These are phyloP conservation scores for Acarospora socialis DNA, from an alignment of 2,329 filamentous ascomycete species.

Conservation along the genomic window DNA sequence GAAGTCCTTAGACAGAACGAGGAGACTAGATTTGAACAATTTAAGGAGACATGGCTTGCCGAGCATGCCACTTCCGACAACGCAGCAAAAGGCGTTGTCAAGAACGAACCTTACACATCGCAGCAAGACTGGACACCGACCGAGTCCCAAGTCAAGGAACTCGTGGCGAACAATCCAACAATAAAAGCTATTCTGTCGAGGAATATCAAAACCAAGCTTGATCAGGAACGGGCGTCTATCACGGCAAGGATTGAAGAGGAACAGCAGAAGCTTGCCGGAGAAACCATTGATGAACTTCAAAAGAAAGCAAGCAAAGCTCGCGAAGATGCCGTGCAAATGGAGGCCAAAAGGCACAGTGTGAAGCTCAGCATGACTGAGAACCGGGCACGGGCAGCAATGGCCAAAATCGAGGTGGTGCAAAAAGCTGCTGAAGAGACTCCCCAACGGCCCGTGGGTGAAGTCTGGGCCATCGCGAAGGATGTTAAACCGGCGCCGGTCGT, in stretches of 20 bases:
- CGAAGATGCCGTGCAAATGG: constrained; percentile 30
- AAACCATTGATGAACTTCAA: constrained; percentile 16
- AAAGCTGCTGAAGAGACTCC: constrained; percentile 77
- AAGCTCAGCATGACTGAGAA: constrained; percentile 70
- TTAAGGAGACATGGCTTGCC: constrained; percentile 17
- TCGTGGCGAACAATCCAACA: constrained; percentile 35
- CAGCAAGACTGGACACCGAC: constrained; percentile 23
- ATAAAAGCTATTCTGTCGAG: constrained; percentile 37
- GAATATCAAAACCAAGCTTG: constrained; percentile 41
- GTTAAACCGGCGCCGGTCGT: constrained; percentile 37
- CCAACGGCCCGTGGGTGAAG: constrained; percentile 66
- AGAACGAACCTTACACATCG: constrained; percentile 23
- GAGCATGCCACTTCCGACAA: constrained; percentile 1
- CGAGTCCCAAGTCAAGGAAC: constrained; percentile 32
- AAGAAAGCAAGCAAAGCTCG: constrained; percentile 28
- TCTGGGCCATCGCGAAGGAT: constrained; percentile 68
- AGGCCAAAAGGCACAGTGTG: constrained; percentile 57
- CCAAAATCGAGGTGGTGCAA: constrained; percentile 65
- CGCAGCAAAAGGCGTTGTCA: constrained; percentile 20
- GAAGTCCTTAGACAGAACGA: constrained; percentile 23
- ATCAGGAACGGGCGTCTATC: constrained; percentile 23
- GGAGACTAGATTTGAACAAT: constrained; percentile 23
- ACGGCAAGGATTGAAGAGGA: constrained; percentile 25
- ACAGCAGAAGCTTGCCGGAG: constrained; percentile 13
- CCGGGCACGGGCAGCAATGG: constrained; percentile 46